These are phyloP conservation scores for Dichotomocladium elegans DNA, from an alignment of 371 early-diverging fungal species.

Conservation along the genomic window DNA sequence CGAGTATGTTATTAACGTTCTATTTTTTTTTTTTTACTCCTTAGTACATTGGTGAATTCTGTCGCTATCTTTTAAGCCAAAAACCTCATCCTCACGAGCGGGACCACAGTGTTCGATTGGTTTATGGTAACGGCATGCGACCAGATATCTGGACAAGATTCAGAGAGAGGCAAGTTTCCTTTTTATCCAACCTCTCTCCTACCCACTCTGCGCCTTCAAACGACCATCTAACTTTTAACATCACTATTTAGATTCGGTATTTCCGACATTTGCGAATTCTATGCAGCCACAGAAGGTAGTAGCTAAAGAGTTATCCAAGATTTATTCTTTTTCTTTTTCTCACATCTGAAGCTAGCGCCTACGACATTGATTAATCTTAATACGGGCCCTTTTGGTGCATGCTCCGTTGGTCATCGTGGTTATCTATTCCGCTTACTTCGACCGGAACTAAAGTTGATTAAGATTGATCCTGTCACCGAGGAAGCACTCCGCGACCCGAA, in stretches of 20 bases:
- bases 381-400: constrained; percentile 40
- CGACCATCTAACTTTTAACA: neutral
- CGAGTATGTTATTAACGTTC: neutral
- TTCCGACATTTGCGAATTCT: constrained; percentile 50
- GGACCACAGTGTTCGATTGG: constrained; percentile 44
- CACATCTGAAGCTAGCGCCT: constrained; percentile 18
- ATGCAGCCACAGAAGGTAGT: constrained; percentile 41
- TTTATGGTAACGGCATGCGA: constrained; percentile 71
- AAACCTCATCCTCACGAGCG: constrained; percentile 49
- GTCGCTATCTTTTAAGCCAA: constrained; percentile 56
- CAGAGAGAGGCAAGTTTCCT: constrained; percentile 33
- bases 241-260: constrained; percentile 35
- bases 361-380: constrained; percentile 47
- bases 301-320: neutral
- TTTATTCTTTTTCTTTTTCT: neutral
- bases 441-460: constrained; percentile 24
- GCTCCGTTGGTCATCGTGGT: constrained; percentile 53
- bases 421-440: constrained; percentile 18
- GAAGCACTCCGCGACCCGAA: constrained; percentile 19
- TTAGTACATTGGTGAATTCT: constrained; percentile 70
- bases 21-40: neutral
- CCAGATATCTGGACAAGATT: constrained; percentile 67
- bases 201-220: too few relatives aligned
- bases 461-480: constrained; percentile 41
- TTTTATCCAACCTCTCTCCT: too few relatives aligned